Conservation (phyloP, 805 yeast genomes). For the Barnettozyma populi region DNA sequence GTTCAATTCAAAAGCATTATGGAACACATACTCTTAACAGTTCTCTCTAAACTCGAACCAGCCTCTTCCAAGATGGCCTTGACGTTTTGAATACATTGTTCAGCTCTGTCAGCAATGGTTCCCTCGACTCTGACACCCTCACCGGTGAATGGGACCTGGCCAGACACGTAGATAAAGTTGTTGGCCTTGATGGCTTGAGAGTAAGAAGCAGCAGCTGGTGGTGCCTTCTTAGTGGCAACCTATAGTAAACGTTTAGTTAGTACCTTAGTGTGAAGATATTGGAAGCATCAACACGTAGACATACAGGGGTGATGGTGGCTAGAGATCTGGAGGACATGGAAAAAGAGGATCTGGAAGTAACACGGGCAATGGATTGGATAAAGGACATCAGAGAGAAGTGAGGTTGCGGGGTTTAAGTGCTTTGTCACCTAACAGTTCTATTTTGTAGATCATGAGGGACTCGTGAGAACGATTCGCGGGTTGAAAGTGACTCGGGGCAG, state of each 20-base stretch:
- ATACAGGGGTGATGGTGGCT: slow-evolving; percentile 33
- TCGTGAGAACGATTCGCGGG: background rate
- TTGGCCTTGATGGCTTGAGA: slow-evolving; percentile 93
- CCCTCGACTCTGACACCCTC: slow-evolving; percentile 78
- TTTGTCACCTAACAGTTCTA: background rate
- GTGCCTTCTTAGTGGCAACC: slow-evolving; percentile 73
- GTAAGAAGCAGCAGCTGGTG: slow-evolving; percentile 95
- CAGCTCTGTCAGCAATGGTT: slow-evolving; percentile 69
- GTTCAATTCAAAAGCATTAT: background rate
- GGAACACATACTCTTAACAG: slow-evolving; percentile 58
- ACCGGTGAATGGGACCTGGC: slow-evolving; percentile 89
- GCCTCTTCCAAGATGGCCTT: slow-evolving; percentile 74
- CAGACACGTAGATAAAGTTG: slow-evolving; percentile 85
- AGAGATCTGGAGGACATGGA: slow-evolving; percentile 24
- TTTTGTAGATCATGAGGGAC: background rate
- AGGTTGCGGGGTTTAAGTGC: background rate
- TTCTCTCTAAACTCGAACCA: slow-evolving; percentile 75
- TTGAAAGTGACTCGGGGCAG: background rate
- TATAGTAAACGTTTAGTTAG: slow-evolving; percentile 15
- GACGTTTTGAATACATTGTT: slow-evolving; percentile 65
- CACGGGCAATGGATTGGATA: slow-evolving; percentile 20
- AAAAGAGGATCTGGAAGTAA: slow-evolving; percentile 18
- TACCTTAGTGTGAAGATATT: background rate
- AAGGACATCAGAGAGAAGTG: slow-evolving; percentile 17
- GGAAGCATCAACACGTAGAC: slow-evolving; percentile 8